phyloP scores from a whole-genome alignment of 2,329 filamentous ascomycete species.

The Colletotrichum shisoi region DNA sequence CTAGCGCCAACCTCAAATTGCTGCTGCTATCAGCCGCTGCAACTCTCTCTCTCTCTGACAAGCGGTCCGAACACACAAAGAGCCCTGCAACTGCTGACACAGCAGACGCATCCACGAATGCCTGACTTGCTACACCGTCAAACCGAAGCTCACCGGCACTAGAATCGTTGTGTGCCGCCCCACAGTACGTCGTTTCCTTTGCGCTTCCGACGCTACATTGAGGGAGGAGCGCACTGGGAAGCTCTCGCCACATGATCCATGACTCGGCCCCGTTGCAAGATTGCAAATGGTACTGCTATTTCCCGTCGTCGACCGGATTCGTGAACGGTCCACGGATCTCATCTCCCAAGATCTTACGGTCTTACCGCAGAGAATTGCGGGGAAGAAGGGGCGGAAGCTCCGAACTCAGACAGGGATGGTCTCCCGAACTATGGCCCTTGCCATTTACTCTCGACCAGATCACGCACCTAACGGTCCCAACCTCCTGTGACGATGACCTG shows the following conservation, averaged over 20 bases:
- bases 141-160: not conserved
- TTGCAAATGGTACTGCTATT: slow-evolving; percentile 26
- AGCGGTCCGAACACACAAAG: slow-evolving; percentile 25
- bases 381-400: slow-evolving; percentile 35
- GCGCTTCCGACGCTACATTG: not conserved
- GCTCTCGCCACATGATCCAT: slow-evolving; percentile 4
- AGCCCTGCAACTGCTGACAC: slow-evolving; percentile 20
- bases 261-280: not conserved
- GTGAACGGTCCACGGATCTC: slow-evolving; percentile 24
- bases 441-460: slow-evolving; percentile 15
- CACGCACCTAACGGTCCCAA: slow-evolving; percentile 25
- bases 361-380: slow-evolving; percentile 34
- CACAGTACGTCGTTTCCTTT: not conserved
- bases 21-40: slow-evolving; percentile 36
- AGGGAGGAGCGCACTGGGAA: slow-evolving; percentile 1
- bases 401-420: slow-evolving; percentile 26
- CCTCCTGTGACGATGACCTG: slow-evolving; percentile 11
- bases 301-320: slow-evolving; percentile 24
- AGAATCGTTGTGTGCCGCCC: not conserved
- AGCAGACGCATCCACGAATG: slow-evolving; percentile 8
- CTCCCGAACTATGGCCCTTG: slow-evolving; percentile 32
- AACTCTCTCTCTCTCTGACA: slow-evolving; percentile 34
- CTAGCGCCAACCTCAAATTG: slow-evolving; percentile 30
- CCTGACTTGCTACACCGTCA: slow-evolving; percentile 1
- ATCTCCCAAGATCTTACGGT: slow-evolving; percentile 28